Evolutionary conservation across 2,329 filamentous ascomycete genomes (phyloP), one percentile per base, ranked within the genome.

Genomic region (Zymoseptoria ardabiliae): DNA sequence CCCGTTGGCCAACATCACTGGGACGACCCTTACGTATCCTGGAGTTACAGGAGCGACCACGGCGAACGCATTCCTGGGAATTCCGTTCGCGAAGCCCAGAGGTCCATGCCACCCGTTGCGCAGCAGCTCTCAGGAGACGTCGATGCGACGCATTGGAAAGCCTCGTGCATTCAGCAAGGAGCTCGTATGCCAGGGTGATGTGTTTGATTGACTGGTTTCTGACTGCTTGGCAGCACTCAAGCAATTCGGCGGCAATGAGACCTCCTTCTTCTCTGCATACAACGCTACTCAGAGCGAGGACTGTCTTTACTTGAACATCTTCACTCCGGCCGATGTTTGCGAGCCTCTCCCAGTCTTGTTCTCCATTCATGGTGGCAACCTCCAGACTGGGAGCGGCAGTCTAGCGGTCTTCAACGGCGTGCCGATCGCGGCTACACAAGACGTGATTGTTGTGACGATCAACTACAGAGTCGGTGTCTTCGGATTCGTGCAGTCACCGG

Each of bases 281-380:
- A 48, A 54, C 20, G 25, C 53, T 19, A 53, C 50, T 11, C 5
- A 51, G 20, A 56, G 54, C 30, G 57, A 58, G 25, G 57, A 58
- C 48, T 58, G 57, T 20, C 48, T 58, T 9, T 54, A 41, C 6
- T 51, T 58, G 13, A 58, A 58, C 25, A 25, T 58, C 10, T 45
- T 25, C 20, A 25, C 19, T 23, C 50, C 19, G 6, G 21, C 3
- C 6, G 19, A 19, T 1, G 55, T 30, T 71, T 23, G 21, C 21
- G 25, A 25, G 21, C 20, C 13, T 8, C 50, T 53, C 19, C 50
- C 75, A 2, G 72, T 78, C 11, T 63, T 77, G n/a, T 66, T 78
- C 6, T 73, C 72, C 57, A 70, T 79, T 56, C 72, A 78, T 59
- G 76, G 76, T 28, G 76, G 75, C 48, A 68, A 74, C 71, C 77